phyloP scores from a whole-genome alignment of 2,329 filamentous ascomycete genomes.

The Mollisiaceae sp. region DNA sequence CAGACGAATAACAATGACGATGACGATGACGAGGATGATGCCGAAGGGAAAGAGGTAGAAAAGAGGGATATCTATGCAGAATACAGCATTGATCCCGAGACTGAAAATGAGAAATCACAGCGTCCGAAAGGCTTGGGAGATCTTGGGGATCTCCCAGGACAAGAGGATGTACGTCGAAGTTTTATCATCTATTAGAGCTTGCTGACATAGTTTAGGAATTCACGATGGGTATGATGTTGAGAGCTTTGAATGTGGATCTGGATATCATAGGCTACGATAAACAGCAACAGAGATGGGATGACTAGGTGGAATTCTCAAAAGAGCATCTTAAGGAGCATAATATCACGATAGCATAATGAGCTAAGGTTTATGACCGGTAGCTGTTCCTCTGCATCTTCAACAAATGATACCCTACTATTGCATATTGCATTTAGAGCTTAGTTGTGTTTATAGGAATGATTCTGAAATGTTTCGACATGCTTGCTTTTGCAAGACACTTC shows the following conservation, averaged over 20 bases:
- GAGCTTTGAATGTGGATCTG: conserved; percentile 66
- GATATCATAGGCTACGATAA: conserved; percentile 68
- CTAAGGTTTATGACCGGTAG: not conserved
- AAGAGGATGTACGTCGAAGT: conserved; percentile 46
- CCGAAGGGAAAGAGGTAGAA: conserved; percentile 46
- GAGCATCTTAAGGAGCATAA: not conserved
- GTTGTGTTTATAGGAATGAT: not conserved
- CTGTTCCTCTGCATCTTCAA: not conserved
- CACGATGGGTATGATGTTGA: conserved; percentile 73
- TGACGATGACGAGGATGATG: conserved; percentile 40
- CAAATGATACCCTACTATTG: conserved; percentile 14
- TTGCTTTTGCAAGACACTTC: not conserved
- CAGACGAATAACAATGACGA: conserved; percentile 40
- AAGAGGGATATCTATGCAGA: conserved; percentile 43
- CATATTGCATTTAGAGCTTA: conserved; percentile 1
- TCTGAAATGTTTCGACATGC: not conserved
- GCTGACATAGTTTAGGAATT: conserved; percentile 55
- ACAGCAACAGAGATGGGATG: conserved; percentile 60
- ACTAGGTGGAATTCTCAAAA: conserved; percentile 38
- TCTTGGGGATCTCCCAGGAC: conserved; percentile 44
- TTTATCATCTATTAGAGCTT: conserved; percentile 28
- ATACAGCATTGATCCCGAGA: conserved; percentile 43
- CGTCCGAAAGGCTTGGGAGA: conserved; percentile 41
- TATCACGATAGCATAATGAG: not conserved
- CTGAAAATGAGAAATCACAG: conserved; percentile 43